These are phyloP conservation scores for Salix brachista DNA, from an alignment of 345 rosid genomes.

Conservation along the genomic window DNA sequence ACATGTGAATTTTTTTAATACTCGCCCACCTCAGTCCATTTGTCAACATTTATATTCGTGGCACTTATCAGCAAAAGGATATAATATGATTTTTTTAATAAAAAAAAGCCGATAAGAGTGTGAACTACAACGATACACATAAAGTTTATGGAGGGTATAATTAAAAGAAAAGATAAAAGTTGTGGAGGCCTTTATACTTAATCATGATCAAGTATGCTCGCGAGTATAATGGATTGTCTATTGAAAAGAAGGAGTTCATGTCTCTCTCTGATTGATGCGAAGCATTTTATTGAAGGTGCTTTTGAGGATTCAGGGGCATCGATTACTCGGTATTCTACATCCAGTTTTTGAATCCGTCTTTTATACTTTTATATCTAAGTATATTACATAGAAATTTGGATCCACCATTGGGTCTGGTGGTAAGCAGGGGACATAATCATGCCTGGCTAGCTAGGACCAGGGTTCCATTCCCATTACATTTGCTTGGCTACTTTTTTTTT, in stretches of 20 bases:
- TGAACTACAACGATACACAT: constrained; percentile 2
- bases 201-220: not conserved
- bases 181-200: constrained; percentile 1
- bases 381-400: not conserved
- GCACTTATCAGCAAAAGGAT: not conserved
- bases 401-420: not conserved
- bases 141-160: too few relatives aligned
- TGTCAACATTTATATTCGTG: not conserved
- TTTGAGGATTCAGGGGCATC: not conserved
- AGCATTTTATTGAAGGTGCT: not conserved
- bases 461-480: not conserved
- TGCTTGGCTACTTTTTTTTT: not conserved
- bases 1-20: not conserved
- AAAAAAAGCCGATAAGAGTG: not conserved
- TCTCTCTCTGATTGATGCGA: not conserved
- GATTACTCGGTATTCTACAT: not conserved
- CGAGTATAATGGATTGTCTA: constrained; percentile 1
- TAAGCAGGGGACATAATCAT: not conserved
- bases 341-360: not conserved
- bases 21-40: not conserved
- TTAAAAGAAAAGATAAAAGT: too few relatives aligned
- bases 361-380: not conserved
- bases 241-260: not conserved
- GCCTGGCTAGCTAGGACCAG: not conserved
- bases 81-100: not conserved